Conservation (phyloP, 371 early-diverging fungal genomes). For the Fennellomyces sp. region DNA sequence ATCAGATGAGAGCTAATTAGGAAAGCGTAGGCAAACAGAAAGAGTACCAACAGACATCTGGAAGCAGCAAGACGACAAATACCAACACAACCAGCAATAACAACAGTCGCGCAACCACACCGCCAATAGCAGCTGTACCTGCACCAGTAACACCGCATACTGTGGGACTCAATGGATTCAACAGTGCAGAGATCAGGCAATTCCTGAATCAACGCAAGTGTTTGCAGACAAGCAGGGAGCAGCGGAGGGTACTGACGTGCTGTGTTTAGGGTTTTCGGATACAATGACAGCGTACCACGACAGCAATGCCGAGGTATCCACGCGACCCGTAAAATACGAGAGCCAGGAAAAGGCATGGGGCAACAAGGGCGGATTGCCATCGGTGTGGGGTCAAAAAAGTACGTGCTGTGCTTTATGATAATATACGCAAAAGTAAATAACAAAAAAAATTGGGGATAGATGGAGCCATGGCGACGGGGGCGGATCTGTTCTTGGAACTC, state of each 20-base stretch:
- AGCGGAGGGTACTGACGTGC: neutral
- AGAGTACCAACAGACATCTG: slow-evolving; percentile 1
- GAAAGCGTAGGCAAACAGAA: slow-evolving; percentile 1
- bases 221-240: too few species aligned
- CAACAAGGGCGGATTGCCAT: slow-evolving; percentile 19
- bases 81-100: neutral
- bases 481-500: slow-evolving; percentile 18
- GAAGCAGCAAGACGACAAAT: neutral
- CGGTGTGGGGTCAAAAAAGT: slow-evolving; percentile 33
- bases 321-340: slow-evolving; percentile 28
- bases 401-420: slow-evolving; percentile 5
- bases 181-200: slow-evolving; percentile 22
- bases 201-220: slow-evolving; percentile 28
- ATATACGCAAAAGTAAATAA: slow-evolving; percentile 1
- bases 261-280: slow-evolving; percentile 20
- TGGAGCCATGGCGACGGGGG: slow-evolving; percentile 21
- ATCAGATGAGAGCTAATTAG: neutral
- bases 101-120: slow-evolving; percentile 14
- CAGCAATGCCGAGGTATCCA: slow-evolving; percentile 14
- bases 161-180: slow-evolving; percentile 27
- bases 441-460: slow-evolving; percentile 7
- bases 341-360: slow-evolving; percentile 39
- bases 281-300: slow-evolving; percentile 21
- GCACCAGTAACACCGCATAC: slow-evolving; percentile 3
- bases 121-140: slow-evolving; percentile 8